Percentiles rank a stretch among this genome's conserved stretches.
Conservation (phyloP, 331 rosid genomes). For the Erythrophleum ivorense region DNA sequence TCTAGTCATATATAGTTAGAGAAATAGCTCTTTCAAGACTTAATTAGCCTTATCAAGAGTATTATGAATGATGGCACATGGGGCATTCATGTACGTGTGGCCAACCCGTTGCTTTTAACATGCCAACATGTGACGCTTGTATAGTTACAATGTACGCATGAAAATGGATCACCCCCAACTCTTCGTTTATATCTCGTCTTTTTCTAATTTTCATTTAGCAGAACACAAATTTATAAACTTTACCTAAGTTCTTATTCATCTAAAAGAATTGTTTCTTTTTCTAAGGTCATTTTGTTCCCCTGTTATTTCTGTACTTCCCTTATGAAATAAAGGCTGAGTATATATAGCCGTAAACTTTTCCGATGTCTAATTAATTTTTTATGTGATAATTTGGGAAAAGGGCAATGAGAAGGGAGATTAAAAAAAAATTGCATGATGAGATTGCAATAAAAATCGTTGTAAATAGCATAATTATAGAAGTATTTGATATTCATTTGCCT, state of each 20-base stretch:
- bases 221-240: neutral
- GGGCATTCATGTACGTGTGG: conserved; percentile 53
- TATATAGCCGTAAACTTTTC: no score
- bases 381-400: no score
- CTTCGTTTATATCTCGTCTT: neutral
- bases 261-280: neutral
- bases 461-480: no score
- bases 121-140: conserved; percentile 46
- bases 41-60: conserved; percentile 32
- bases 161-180: conserved; percentile 13
- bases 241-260: neutral
- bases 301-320: neutral
- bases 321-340: no score
- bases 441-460: no score
- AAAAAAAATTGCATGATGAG: no score
- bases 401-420: no score
- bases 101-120: conserved; percentile 45
- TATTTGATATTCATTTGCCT: no score
- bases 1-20: conserved; percentile 48
- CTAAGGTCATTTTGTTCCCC: neutral
- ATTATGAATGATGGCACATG: conserved; percentile 46
- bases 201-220: neutral
- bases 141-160: neutral
- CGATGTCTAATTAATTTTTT: no score
- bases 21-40: conserved; percentile 48